Base-by-base conservation (phyloP, 768 basidiomycete species). In the Dioszegia hungarica region DNA sequence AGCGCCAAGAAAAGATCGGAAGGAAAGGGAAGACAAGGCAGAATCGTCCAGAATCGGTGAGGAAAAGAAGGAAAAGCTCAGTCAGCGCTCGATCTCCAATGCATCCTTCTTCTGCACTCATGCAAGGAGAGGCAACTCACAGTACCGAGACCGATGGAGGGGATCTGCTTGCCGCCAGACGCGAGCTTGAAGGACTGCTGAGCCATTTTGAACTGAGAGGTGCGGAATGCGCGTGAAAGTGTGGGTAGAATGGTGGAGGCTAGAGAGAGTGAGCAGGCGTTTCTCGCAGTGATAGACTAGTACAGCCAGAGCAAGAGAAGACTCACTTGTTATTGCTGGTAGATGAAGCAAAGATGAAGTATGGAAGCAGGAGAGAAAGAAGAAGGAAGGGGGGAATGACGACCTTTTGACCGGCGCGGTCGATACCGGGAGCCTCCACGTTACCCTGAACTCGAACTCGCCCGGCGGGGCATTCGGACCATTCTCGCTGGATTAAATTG, bases 101-200 rank as follows among this genome's bases (percentile, higher is more conserved):
- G n/a, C n/a, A n/a, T n/a, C n/a, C n/a, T 25, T 19, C 31, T 31
- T 33, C 22, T 37, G 34, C 28, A 38, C 25, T 22, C 17, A 33
- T 22, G 27, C 17, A 43, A 27, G 14, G 9, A 3, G 44, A 27
- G 10, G 36, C 17, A 6, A 70, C 71, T 69, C 54, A 73, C 71
- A 20, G 71, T 73, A 81, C 85, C 86, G 52, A 88, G 81, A 44
- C 85, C 85, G 34, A 89, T 78, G 15, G 83, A 83, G 68, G 88
- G 87, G 81, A 91, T 90, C 66, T 82, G 79, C 47, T 82, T 83
- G 24, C 76, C 76, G 59, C 69, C 76, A 70, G n/a, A n/a, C n/a
- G 61, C 70, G 54, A 77, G 68, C 49, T 70, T 74, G 67, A 75
- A 72, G 57, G 60, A 56, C 36, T 48, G 36, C 22, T 56, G 56